Conservation (phyloP, 1,284 basidiomycete species). For the Ceratorhiza oryzae-sativae region DNA sequence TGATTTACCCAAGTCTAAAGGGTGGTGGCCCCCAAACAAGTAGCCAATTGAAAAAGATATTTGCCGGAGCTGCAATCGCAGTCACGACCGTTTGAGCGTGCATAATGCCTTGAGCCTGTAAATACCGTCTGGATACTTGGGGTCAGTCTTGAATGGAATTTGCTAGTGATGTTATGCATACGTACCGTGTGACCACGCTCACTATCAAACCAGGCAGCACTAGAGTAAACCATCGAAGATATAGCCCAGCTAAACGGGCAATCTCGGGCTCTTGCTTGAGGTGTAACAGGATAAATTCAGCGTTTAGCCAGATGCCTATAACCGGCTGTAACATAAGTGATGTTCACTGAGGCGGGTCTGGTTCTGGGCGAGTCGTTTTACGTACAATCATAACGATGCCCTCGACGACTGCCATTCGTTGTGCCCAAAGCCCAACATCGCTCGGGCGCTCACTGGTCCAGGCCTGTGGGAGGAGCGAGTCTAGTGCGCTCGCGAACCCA, state of each 20-base stretch:
- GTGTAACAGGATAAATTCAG: slow-evolving; percentile 80
- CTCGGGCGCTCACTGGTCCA: slow-evolving; percentile 87
- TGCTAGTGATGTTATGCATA: too few relatives aligned
- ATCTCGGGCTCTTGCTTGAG: slow-evolving; percentile 88
- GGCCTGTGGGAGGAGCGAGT: slow-evolving; percentile 87
- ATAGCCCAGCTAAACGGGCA: slow-evolving; percentile 75
- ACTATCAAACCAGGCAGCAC: slow-evolving; percentile 74
- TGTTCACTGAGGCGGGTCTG: slow-evolving; percentile 3
- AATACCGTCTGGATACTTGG: slow-evolving; percentile 77
- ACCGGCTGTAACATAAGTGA: slow-evolving; percentile 59
- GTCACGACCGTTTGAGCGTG: slow-evolving; percentile 84
- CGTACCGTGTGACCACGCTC: slow-evolving; percentile 67
- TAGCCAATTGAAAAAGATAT: slow-evolving; percentile 81
- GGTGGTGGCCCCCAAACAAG: slow-evolving; percentile 52
- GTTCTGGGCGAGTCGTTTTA: slow-evolving; percentile 39
- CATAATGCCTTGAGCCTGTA: slow-evolving; percentile 88
- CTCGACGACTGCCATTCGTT: slow-evolving; percentile 82
- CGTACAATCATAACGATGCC: slow-evolving; percentile 63
- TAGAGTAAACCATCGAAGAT: slow-evolving; percentile 77
- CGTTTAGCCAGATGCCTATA: slow-evolving; percentile 77
- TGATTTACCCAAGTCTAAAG: slow-evolving; percentile 9
- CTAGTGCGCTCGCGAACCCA: slow-evolving; percentile 83
- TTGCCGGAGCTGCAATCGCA: slow-evolving; percentile 83
- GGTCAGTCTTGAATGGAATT: too few relatives aligned
- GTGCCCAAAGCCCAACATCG: slow-evolving; percentile 88